Evolutionary conservation across 768 basidiomycete genomes (phyloP).

Genomic region (Tricholomella constricta): DNA sequence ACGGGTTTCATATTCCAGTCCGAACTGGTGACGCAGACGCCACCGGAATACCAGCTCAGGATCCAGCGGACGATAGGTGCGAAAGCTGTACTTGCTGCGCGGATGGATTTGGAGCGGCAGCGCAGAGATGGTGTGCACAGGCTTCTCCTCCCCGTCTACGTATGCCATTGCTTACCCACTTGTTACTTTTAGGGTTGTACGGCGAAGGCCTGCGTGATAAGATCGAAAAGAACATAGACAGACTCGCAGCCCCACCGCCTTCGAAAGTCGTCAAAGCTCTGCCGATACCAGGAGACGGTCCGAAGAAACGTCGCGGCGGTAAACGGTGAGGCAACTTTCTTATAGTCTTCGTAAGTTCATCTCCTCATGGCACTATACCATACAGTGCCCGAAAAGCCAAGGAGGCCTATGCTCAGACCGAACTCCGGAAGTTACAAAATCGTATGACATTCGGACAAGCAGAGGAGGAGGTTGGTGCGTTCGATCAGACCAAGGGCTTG

Average conservation of each 20-base stretch:
- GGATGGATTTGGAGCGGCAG: conserved; percentile 91
- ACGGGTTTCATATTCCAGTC: conserved; percentile 98
- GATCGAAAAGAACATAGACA: conserved; percentile 91
- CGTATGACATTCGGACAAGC: conserved; percentile 94
- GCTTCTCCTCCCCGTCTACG: neutral
- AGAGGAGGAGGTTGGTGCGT: conserved; percentile 95
- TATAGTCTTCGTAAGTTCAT: neutral
- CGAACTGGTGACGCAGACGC: conserved; percentile 81
- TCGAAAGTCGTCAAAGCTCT: conserved; percentile 91
- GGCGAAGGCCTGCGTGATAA: conserved; percentile 81
- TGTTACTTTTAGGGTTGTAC: conserved; percentile 57
- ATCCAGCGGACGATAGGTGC: conserved; percentile 93
- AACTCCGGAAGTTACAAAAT: conserved; percentile 95
- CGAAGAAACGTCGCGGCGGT: conserved; percentile 94
- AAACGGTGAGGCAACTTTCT: conserved; percentile 63
- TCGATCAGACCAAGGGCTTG: conserved; percentile 96
- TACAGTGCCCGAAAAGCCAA: conserved; percentile 94
- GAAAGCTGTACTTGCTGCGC: conserved; percentile 84
- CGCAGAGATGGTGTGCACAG: conserved; percentile 68
- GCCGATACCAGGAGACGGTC: conserved; percentile 92
- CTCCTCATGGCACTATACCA: neutral
- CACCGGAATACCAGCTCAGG: conserved; percentile 87
- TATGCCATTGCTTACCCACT: neutral
- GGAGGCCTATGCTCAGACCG: conserved; percentile 96
- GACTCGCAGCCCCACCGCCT: conserved; percentile 91